These are phyloP conservation scores for Eucalyptus victrix DNA, from an alignment of 345 rosid genomes.

Conservation along the genomic window DNA sequence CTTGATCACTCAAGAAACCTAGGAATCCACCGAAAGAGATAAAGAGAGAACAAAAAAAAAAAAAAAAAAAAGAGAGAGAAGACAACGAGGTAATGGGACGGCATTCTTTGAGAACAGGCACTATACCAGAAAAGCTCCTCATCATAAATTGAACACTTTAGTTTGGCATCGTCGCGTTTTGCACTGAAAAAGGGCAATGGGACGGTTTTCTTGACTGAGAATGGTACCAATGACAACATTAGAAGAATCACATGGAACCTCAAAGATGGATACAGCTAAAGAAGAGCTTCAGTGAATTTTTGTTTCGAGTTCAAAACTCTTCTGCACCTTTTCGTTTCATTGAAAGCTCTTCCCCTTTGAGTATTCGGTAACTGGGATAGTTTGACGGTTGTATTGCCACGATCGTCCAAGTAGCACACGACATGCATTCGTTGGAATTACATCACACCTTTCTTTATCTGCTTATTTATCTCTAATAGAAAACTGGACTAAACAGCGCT, in stretches of 20 bases:
- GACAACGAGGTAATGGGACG: neutral
- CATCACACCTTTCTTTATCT: neutral
- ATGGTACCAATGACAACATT: neutral
- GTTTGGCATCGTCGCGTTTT: neutral
- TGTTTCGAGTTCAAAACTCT: neutral
- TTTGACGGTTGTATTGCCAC: neutral
- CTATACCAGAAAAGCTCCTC: neutral
- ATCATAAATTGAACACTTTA: neutral
- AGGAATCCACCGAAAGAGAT: neutral
- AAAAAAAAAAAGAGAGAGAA: neutral
- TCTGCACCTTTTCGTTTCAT: neutral
- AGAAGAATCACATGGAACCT: neutral
- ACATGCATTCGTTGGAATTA: neutral
- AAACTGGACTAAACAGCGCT: neutral
- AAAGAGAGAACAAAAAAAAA: neutral
- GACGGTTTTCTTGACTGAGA: neutral
- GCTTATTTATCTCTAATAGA: neutral
- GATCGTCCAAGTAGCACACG: neutral
- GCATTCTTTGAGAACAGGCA: neutral
- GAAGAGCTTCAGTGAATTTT: neutral
- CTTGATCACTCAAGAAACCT: neutral
- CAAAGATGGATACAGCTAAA: neutral
- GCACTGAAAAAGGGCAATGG: neutral
- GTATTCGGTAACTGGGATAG: neutral
- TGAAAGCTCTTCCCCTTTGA: neutral